phyloP scores from a whole-genome alignment of 208 protist species.

The Acanthamoeba healyi region DNA sequence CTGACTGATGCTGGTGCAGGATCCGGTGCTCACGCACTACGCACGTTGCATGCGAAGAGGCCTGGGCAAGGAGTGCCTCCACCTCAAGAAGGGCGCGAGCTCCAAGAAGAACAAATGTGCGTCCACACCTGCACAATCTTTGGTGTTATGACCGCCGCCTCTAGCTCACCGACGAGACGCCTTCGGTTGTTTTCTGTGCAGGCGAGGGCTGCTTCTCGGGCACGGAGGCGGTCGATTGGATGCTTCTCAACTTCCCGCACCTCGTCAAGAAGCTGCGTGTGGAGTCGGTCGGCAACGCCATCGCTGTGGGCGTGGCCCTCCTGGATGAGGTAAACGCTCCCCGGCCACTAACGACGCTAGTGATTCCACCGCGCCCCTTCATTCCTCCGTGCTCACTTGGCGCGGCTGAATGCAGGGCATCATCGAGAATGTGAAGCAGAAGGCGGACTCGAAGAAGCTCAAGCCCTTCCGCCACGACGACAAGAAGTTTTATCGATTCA shows the following conservation, averaged over 20 bases:
- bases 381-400: neutral
- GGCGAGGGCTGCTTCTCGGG: constrained; percentile 18
- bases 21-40: constrained; percentile 13
- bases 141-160: neutral
- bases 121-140: neutral
- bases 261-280: constrained; percentile 26
- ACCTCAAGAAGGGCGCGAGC: constrained; percentile 20
- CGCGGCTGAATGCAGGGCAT: neutral
- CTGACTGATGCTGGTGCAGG: neutral
- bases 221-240: neutral
- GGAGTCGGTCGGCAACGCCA: constrained; percentile 35
- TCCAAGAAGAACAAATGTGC: constrained; percentile 38
- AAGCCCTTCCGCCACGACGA: constrained; percentile 10
- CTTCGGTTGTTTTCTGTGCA: neutral
- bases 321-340: neutral
- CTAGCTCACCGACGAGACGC: no score
- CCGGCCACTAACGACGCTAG: no score
- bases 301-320: neutral
- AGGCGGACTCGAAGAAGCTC: constrained; percentile 8
- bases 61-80: constrained; percentile 5
- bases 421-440: constrained; percentile 25
- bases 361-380: neutral
- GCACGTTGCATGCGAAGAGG: neutral
- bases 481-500: constrained; percentile 3
- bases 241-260: constrained; percentile 36